A percentile compares a stretch with the other conserved stretches of the same genome.
Conservation (phyloP, 805 yeast species). For the Kuraishia molischiana region DNA sequence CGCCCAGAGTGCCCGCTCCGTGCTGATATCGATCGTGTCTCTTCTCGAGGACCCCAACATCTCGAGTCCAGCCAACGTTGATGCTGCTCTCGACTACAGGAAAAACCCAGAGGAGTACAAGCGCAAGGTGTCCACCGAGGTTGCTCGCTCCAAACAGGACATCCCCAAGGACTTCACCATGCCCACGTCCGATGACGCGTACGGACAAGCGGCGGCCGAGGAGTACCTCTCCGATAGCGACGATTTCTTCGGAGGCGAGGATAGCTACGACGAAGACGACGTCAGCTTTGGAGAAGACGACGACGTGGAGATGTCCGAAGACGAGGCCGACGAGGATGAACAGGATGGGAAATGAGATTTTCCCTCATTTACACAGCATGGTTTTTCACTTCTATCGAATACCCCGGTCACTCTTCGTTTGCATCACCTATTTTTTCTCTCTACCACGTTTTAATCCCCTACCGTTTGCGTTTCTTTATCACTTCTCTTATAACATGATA, state of each 20-base stretch:
- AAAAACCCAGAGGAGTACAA: conserved; percentile 71
- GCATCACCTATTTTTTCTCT: no score
- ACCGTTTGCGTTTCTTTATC: no score
- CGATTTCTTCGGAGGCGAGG: conserved; percentile 3
- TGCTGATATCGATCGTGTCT: conserved; percentile 82
- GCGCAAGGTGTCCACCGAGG: conserved; percentile 69
- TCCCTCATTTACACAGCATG: no score
- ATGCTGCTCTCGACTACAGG: conserved; percentile 87
- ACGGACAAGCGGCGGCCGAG: conserved; percentile 23
- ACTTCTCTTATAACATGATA: no score
- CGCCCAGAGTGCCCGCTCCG: conserved; percentile 87
- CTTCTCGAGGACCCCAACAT: conserved; percentile 90
- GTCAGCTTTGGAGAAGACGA: conserved; percentile 7
- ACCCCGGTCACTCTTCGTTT: no score
- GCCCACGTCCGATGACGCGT: conserved; percentile 62
- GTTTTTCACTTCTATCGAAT: no score
- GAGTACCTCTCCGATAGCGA: conserved; percentile 10
- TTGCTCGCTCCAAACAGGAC: conserved; percentile 72
- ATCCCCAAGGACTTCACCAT: conserved; percentile 80
- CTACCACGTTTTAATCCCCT: no score
- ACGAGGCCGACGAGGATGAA: conserved; percentile 9
- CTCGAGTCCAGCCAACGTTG: conserved; percentile 91
- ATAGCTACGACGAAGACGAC: conserved; percentile 9
- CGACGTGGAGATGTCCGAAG: conserved; percentile 3
- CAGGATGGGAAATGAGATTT: conserved; percentile 4